A percentile compares a stretch with the other conserved stretches of the same genome.
These are phyloP conservation scores for Orobanche coerulescens DNA, from an alignment of 257 asterid genomes.

Conservation along the genomic window DNA sequence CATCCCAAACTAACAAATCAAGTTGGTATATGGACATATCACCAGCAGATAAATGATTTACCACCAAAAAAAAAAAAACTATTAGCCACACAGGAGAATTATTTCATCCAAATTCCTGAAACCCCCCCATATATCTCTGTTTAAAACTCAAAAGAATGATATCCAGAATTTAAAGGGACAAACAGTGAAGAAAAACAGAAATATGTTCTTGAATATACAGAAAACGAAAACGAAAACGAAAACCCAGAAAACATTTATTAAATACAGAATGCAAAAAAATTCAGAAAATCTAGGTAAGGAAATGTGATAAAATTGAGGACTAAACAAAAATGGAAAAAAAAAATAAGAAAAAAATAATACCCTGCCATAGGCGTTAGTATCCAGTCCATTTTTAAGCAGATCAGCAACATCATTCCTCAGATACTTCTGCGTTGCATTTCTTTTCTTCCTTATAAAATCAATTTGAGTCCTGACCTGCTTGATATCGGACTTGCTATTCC, in stretches of 20 bases:
- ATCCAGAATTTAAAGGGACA: neutral
- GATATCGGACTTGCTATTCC: constrained; percentile 58
- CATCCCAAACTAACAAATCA: constrained; percentile 3
- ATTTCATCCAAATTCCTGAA: neutral
- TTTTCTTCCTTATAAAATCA: constrained; percentile 60
- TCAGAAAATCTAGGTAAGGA: neutral
- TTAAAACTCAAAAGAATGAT: too few relatives aligned
- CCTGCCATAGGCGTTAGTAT: constrained; percentile 61
- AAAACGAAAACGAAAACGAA: neutral
- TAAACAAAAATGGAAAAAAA: neutral
- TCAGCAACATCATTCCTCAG: constrained; percentile 68
- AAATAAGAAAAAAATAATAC: constrained; percentile 28
- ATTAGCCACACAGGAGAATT: neutral
- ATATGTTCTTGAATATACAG: neutral
- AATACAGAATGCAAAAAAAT: neutral
- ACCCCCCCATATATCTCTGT: neutral
- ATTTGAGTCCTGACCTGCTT: constrained; percentile 51
- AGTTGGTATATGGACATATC: constrained; percentile 8
- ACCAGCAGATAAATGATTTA: constrained; percentile 4
- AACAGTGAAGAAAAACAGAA: neutral
- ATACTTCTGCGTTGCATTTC: constrained; percentile 68
- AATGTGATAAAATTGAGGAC: neutral
- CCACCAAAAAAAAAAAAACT: constrained; percentile 16
- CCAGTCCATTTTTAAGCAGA: constrained; percentile 58
- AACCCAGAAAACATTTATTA: neutral